Evolutionary conservation across 2,329 filamentous ascomycete species (phyloP).

Genomic region (Hymenoscyphus salicellus): DNA sequence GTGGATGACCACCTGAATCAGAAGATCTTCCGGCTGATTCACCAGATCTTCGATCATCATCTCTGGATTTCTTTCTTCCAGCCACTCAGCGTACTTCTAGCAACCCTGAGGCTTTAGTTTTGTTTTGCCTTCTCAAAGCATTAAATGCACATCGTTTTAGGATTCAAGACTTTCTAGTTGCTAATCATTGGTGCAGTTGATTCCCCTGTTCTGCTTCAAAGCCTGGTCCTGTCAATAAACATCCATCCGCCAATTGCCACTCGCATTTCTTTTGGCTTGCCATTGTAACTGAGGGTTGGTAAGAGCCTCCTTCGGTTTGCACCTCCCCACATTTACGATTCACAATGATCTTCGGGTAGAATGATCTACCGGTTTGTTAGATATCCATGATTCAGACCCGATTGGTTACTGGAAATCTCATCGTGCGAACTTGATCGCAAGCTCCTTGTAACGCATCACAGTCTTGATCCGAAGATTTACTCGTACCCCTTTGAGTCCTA

Average conservation of each 20-base stretch:
- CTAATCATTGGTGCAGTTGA: not conserved
- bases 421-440: constrained; percentile 8
- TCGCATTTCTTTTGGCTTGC: not conserved
- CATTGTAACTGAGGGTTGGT: not conserved
- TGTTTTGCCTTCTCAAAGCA: not conserved
- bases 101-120: not conserved
- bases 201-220: not conserved
- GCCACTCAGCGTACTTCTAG: not conserved
- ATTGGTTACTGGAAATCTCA: constrained; percentile 13
- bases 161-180: not conserved
- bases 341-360: not conserved
- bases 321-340: not conserved
- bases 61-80: not conserved
- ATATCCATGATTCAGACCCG: not conserved
- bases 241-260: not conserved
- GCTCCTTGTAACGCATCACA: constrained; percentile 5
- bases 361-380: not conserved
- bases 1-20: not conserved
- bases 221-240: not conserved
- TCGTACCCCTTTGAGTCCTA: not conserved
- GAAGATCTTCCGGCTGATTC: not conserved
- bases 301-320: not conserved
- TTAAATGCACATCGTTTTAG: not conserved
- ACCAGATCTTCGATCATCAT: not conserved
- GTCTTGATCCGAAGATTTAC: not conserved